These are phyloP conservation scores for Nigrospora oryzae DNA, from an alignment of 2,329 filamentous ascomycete species.

Conservation along the genomic window DNA sequence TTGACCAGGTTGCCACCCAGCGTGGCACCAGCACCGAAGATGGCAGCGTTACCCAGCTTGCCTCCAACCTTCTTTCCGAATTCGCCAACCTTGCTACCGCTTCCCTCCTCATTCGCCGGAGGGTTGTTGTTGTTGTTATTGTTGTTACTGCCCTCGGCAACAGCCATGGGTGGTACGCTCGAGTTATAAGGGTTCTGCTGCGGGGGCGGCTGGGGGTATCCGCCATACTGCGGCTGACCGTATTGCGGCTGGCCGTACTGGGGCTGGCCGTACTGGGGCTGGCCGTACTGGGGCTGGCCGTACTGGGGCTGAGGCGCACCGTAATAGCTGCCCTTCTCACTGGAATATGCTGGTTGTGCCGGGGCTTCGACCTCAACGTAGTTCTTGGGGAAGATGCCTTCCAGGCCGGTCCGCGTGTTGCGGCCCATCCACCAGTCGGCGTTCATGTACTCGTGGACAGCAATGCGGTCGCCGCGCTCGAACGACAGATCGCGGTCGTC, in stretches of 20 bases:
- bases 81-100: conserved; percentile 55
- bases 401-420: conserved; percentile 71
- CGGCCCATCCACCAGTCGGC: conserved; percentile 93
- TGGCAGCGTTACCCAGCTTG: conserved; percentile 77
- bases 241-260: conserved; percentile 13
- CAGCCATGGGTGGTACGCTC: conserved; percentile 66
- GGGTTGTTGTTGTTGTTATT: not conserved
- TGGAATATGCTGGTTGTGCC: conserved; percentile 18
- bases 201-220: conserved; percentile 28
- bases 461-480: conserved; percentile 70
- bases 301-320: conserved; percentile 15
- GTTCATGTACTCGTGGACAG: conserved; percentile 89
- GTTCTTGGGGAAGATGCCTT: conserved; percentile 91
- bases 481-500: conserved; percentile 78
- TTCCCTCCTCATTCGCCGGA: conserved; percentile 20
- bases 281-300: conserved; percentile 14
- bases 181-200: conserved; percentile 57
- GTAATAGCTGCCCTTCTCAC: conserved; percentile 17
- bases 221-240: conserved; percentile 23
- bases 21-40: conserved; percentile 88
- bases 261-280: conserved; percentile 7
- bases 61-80: conserved; percentile 93
- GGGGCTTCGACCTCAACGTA: conserved; percentile 71
- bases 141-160: conserved; percentile 47
- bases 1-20: conserved; percentile 87